Evolutionary conservation across 306 rosid genomes (phyloP), one percentile per base, ranked within the genome.

Genomic region (Purshia tridentata): DNA sequence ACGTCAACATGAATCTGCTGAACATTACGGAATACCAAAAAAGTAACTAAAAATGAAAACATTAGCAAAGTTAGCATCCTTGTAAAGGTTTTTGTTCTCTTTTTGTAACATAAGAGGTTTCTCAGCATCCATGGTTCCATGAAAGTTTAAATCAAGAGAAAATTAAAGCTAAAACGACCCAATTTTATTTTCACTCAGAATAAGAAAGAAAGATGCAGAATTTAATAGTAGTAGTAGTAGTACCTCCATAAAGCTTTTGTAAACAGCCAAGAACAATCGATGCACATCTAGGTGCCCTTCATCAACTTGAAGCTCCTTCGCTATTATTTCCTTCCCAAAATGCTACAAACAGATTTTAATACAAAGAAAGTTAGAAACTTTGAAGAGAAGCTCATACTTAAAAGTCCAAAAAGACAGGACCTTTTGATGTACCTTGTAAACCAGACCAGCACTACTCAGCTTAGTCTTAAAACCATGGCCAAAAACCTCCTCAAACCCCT

Each of bases 171-270:
- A 12, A 23, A 49, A 10, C 55, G 1, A 4, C 0, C 6, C 12
- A 4, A 65, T 3, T 15, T n/a, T 16, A 49, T 1, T 40, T 23
- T 51, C 19, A 7, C 13, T n/a, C 4, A 41, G 64, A 42, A 39
- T 0, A 19, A 13, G 14, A 23, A 39, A 10, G 10, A 41, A 66
- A 72, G 9, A 46, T 18, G 60, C 19, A 57, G 23, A 67, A 37
- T 41, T 23, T 9, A n/a, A n/a, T n/a, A 29, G 35, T 29, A 29
- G 35, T 29, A 23, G 29, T 23, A 64, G 67, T 58, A 39, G 39
- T 85, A 91, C 99, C 99, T 94, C 99, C 99, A 94, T 87, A 83
- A 94, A 94, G 89, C 96, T 91, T 79, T 82, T 91, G 88, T 94
- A 94, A 49, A 94, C 76, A 67, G 93, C 96, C 86, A 94, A 81